Evolutionary conservation across 306 rosid species (phyloP).

Genomic region (Dalbergia cultrata): DNA sequence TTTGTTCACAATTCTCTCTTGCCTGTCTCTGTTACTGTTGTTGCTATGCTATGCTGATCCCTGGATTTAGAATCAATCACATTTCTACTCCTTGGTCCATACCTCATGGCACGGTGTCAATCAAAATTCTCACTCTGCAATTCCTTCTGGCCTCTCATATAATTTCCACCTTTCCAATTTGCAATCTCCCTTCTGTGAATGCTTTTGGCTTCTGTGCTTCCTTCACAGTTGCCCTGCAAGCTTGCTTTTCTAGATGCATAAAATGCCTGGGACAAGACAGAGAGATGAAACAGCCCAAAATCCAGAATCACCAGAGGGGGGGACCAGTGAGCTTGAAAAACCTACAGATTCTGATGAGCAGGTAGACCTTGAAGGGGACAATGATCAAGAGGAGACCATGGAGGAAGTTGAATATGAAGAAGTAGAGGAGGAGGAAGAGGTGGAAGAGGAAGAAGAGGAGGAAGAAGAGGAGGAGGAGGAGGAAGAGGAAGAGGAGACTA

Average conservation of each 20-base stretch:
- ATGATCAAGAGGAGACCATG: conserved; percentile 64
- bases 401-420: conserved; percentile 83
- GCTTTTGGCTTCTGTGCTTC: conserved; percentile 82
- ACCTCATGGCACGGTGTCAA: conserved; percentile 69
- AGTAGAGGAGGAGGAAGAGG: conserved; percentile 76
- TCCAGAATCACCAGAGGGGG: conserved; percentile 48
- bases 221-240: conserved; percentile 82
- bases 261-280: conserved; percentile 67
- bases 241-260: conserved; percentile 70
- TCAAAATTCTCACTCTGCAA: conserved; percentile 74
- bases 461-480: conserved; percentile 59
- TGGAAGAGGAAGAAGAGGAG: conserved; percentile 59
- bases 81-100: conserved; percentile 69
- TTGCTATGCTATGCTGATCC: conserved; percentile 59
- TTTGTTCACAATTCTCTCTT: conserved; percentile 67
- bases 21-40: conserved; percentile 61
- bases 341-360: conserved; percentile 67
- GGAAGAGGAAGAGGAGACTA: conserved; percentile 49
- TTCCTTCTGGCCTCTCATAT: conserved; percentile 77
- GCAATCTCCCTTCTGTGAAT: conserved; percentile 70
- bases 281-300: conserved; percentile 47
- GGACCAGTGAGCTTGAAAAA: conserved; percentile 57
- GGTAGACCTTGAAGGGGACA: conserved; percentile 79
- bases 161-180: conserved; percentile 80
- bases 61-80: conserved; percentile 61